phyloP scores from a whole-genome alignment of 805 yeast genomes.

The Komagataella mondaviorum region DNA sequence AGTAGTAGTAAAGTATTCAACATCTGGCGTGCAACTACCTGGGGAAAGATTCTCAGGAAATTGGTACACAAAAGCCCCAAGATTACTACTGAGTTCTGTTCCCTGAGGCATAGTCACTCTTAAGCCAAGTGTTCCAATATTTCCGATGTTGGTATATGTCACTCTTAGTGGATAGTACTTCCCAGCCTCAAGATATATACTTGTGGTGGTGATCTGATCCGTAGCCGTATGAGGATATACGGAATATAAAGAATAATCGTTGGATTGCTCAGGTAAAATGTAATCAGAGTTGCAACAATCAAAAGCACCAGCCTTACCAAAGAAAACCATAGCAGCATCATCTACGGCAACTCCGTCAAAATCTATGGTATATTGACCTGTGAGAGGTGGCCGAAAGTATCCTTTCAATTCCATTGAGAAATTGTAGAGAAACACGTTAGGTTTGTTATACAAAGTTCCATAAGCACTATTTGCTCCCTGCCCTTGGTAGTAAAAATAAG shows the following conservation, averaged over 20 bases:
- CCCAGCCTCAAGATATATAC: background rate
- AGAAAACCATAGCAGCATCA: background rate
- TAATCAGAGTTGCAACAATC: background rate
- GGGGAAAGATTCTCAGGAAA: background rate
- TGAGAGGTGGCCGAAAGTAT: background rate
- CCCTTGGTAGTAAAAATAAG: background rate
- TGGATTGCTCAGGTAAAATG: background rate
- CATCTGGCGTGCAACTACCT: background rate
- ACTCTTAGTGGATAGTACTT: background rate
- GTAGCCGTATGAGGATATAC: background rate
- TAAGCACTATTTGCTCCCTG: background rate
- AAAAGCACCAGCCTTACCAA: background rate
- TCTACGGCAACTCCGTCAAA: background rate
- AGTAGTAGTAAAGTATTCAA: background rate
- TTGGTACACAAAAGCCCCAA: background rate
- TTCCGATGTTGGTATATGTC: background rate
- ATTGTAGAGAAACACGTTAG: background rate
- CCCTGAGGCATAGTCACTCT: background rate
- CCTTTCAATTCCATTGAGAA: background rate
- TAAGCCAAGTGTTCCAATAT: background rate
- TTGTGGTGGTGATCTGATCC: background rate
- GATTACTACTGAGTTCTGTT: background rate
- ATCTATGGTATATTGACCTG: background rate
- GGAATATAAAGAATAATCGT: background rate
- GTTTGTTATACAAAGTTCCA: background rate